Base-by-base conservation (phyloP, 129 eudicot species). In the Sambucus nigra region DNA sequence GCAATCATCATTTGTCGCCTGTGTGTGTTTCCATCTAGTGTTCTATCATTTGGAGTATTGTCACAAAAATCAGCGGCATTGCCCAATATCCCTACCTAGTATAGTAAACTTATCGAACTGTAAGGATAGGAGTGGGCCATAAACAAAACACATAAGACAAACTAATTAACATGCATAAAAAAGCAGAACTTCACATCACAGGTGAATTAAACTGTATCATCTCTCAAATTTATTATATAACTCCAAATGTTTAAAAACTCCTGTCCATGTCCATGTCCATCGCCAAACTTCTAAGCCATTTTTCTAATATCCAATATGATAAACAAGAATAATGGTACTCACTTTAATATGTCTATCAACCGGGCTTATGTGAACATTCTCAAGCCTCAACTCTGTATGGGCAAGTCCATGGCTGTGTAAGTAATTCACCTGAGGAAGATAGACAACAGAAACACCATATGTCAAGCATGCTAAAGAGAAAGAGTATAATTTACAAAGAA, bases 391-490 rank as follows among this genome's bases (percentile, higher is more conserved):
- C 71, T 92, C 96, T 53, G 99, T 92, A 63, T 92, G 99, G 59
- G 99, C 99, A 59, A 92, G 99, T 68, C 99, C 99, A 73, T 92
- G 96, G 72, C 94, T 92, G 71, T 92, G 99, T 38, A 92, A 61
- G 72, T 92, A 92, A 73, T 92, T 92, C 67, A 92, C 99, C 99
- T 92, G 65, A 45, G 63, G 61, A 48, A 57, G 16, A 63, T 12
- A 54, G 26, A 51, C 20, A 52, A 45, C 39, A 76, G 3, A 45
- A 58, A 27, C 23, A 57, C 33, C 14, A 57, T 24, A 44, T 9
- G 50, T 45, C 47, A 17, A 63, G 60, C 44, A 49, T 41, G 25
- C 29, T 17, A 31, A 25, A 61, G 8, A 23, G 12, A n/a, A 61
- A 2, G n/a, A 17, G 23, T 7, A 35, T 31, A 14, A 24, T 20